Evolutionary conservation across 2,329 filamentous ascomycete species (phyloP).

Genomic region (Tolypocladium paradoxum): DNA sequence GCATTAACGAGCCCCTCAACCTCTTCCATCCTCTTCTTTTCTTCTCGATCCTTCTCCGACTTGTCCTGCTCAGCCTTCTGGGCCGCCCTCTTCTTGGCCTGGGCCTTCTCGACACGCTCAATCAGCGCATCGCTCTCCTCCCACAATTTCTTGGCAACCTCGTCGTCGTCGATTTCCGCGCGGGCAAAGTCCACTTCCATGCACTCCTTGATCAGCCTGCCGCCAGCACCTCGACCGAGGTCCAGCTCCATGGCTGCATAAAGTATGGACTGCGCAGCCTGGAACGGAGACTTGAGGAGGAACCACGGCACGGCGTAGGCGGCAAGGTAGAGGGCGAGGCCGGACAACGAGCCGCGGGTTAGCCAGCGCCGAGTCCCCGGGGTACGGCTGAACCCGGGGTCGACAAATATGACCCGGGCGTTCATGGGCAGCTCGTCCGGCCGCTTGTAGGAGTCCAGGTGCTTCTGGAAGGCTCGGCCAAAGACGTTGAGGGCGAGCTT

Average conservation of each 20-base stretch:
- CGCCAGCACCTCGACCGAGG: slow-evolving; percentile 54
- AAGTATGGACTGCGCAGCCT: slow-evolving; percentile 79
- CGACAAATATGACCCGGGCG: slow-evolving; percentile 72
- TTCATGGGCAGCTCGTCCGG: slow-evolving; percentile 78
- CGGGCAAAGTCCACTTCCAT: slow-evolving; percentile 61
- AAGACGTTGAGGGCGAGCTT: slow-evolving; percentile 82
- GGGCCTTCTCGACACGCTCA: slow-evolving; percentile 69
- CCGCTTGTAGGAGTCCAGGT: slow-evolving; percentile 72
- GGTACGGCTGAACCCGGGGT: slow-evolving; percentile 76
- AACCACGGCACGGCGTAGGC: slow-evolving; percentile 80
- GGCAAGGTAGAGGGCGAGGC: slow-evolving; percentile 64
- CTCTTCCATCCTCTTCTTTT: slow-evolving; percentile 20
- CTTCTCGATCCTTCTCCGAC: slow-evolving; percentile 20
- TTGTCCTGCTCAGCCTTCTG: slow-evolving; percentile 27
- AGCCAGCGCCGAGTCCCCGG: slow-evolving; percentile 83
- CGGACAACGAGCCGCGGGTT: slow-evolving; percentile 72
- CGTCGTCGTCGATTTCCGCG: slow-evolving; percentile 67
- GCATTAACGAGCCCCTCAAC: slow-evolving; percentile 28
- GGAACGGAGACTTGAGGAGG: slow-evolving; percentile 70
- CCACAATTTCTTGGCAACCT: slow-evolving; percentile 77
- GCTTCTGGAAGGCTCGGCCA: slow-evolving; percentile 83
- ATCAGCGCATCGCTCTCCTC: slow-evolving; percentile 78
- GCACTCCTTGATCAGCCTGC: slow-evolving; percentile 80
- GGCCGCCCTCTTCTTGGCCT: slow-evolving; percentile 44
- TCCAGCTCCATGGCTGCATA: slow-evolving; percentile 74